A percentile compares a stretch with the other conserved stretches of the same genome.
These are phyloP conservation scores for Trichocladium uniseriatum DNA, from an alignment of 495 filamentous ascomycete species.

Conservation along the genomic window DNA sequence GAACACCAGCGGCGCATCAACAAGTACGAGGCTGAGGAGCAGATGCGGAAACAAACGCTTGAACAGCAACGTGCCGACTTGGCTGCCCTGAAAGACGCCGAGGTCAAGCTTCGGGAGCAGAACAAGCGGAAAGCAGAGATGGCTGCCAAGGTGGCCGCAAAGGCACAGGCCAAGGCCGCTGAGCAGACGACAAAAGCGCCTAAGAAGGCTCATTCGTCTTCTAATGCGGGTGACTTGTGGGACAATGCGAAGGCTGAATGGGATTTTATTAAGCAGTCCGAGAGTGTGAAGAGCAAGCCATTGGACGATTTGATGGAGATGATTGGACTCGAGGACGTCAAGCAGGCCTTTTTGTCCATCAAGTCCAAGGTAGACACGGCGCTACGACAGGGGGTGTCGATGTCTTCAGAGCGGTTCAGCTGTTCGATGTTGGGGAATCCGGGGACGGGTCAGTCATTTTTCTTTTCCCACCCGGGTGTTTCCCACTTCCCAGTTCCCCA, in stretches of 20 bases:
- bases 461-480: background rate
- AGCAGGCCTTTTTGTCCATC: conserved; percentile 52
- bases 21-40: conserved; percentile 39
- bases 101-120: conserved; percentile 8
- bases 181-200: too few relatives aligned
- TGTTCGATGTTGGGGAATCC: conserved; percentile 67
- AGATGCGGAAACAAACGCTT: conserved; percentile 37
- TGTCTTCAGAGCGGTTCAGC: conserved; percentile 53
- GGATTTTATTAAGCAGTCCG: conserved; percentile 47
- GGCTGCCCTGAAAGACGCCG: conserved; percentile 11
- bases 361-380: conserved; percentile 58
- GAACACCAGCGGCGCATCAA: conserved; percentile 39
- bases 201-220: background rate
- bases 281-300: conserved; percentile 41
- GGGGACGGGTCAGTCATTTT: conserved; percentile 52
- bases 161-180: background rate
- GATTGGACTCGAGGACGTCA: conserved; percentile 66
- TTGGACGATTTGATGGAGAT: conserved; percentile 61
- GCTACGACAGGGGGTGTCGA: conserved; percentile 46
- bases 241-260: conserved; percentile 43
- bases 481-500: background rate
- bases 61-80: conserved; percentile 30
- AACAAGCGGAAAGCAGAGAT: conserved; percentile 5
- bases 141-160: background rate
- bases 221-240: background rate